Conservation (phyloP, 495 filamentous ascomycete species). For the Xylaria sp. region DNA sequence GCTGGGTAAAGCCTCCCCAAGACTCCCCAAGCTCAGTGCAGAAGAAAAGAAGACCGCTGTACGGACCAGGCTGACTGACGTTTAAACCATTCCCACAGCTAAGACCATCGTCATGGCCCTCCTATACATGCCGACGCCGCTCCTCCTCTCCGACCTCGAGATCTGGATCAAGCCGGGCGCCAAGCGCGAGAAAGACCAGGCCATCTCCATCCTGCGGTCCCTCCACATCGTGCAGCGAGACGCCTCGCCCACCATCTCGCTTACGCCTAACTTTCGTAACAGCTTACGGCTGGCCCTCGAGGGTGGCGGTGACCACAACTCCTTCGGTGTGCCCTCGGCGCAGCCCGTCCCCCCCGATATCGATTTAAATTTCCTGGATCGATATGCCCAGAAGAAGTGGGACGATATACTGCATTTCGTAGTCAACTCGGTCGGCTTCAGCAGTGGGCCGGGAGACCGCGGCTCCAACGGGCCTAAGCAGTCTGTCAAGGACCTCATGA, state of each 20-base stretch:
- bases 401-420: conserved; percentile 96
- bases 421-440: conserved; percentile 65
- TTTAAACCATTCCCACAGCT: conserved; percentile 63
- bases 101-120: conserved; percentile 96
- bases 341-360: conserved; percentile 64
- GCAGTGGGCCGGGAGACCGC: conserved; percentile 33
- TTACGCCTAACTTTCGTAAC: conserved; percentile 76
- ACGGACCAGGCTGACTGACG: conserved; percentile 14
- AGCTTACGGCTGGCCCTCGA: conserved; percentile 85
- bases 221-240: conserved; percentile 79
- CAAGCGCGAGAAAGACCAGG: conserved; percentile 79
- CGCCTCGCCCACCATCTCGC: conserved; percentile 67
- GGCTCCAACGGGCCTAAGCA: conserved; percentile 64
- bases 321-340: conserved; percentile 84
- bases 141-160: conserved; percentile 78
- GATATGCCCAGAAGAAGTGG: conserved; percentile 88
- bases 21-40: not conserved
- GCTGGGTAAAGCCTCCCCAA: conserved; percentile 65
- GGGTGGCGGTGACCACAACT: conserved; percentile 82
- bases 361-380: conserved; percentile 75
- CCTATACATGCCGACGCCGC: conserved; percentile 81
- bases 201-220: conserved; percentile 77
- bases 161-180: conserved; percentile 80
- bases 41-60: not conserved
- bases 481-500: conserved; percentile 81